Percentiles rank a stretch among this genome's conserved stretches.
Evolutionary conservation across 169 alveolate species (phyloP).

Genomic region (Plasmodium sp.): DNA sequence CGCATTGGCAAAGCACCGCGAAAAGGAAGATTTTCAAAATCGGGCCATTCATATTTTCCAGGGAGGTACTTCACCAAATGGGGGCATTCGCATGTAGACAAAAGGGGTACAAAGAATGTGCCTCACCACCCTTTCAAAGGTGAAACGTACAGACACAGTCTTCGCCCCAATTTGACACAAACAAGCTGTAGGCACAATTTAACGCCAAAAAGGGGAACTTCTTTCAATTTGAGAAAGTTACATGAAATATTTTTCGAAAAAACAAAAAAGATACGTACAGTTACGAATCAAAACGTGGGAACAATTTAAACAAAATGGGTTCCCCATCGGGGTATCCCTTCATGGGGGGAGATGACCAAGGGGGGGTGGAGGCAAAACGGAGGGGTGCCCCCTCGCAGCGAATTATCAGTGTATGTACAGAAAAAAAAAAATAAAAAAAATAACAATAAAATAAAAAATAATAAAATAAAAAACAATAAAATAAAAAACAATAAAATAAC

Average conservation of each 20-base stretch:
- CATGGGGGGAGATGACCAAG: not conserved
- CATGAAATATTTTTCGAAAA: not conserved
- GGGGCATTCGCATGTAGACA: not conserved
- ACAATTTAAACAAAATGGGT: not conserved
- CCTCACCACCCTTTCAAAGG: not conserved
- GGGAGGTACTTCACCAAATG: not conserved
- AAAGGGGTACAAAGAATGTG: not conserved
- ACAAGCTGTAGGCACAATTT: not conserved
- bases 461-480: not conserved
- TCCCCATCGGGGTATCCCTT: not conserved
- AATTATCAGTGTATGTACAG: not conserved
- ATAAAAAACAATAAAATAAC: not conserved
- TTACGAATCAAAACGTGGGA: not conserved
- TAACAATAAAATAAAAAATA: not conserved
- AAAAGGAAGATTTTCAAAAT: constrained; percentile 15
- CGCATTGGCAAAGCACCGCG: constrained; percentile 7
- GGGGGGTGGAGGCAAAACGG: not conserved
- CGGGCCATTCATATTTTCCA: not conserved
- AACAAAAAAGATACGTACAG: not conserved
- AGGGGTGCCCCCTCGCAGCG: not conserved
- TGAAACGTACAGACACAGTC: not conserved
- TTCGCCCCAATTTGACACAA: not conserved
- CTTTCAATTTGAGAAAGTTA: not conserved
- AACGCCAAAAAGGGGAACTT: not conserved
- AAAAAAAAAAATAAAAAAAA: not conserved